Conservation (phyloP, 1,284 basidiomycete genomes). For the Hypsizygus ulmarius region DNA sequence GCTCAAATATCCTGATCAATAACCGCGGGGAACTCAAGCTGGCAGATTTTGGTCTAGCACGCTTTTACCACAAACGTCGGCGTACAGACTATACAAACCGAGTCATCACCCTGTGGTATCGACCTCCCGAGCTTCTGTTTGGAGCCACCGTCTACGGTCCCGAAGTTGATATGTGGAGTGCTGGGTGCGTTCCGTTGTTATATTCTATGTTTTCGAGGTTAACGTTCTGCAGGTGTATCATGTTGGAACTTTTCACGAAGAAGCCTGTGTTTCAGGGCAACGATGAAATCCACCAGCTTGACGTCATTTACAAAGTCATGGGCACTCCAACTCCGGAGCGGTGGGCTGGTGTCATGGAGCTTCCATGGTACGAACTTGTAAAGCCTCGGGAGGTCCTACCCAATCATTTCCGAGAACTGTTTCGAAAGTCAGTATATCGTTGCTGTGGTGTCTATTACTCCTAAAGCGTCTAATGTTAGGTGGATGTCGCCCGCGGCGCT, state of each 20-base stretch:
- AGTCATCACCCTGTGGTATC: constrained; percentile 99
- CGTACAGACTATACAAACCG: constrained; percentile 96
- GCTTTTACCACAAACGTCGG: constrained; percentile 91
- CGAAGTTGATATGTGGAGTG: constrained; percentile 99
- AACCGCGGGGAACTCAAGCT: constrained; percentile 92
- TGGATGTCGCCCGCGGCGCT: constrained; percentile 83
- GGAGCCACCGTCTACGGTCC: constrained; percentile 97
- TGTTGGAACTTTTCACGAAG: constrained; percentile 95
- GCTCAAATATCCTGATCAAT: constrained; percentile 96
- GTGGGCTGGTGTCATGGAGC: constrained; percentile 80
- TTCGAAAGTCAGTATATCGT: constrained; percentile 63
- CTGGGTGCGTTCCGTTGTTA: constrained; percentile 64
- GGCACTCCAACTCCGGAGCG: constrained; percentile 84
- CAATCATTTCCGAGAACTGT: constrained; percentile 75
- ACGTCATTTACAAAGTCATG: constrained; percentile 87
- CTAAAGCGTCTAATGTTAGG: constrained; percentile 35
- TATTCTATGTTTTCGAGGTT: not conserved
- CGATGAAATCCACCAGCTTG: constrained; percentile 96
- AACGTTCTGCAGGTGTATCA: constrained; percentile 76
- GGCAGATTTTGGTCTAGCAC: constrained; percentile 96
- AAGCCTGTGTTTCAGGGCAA: constrained; percentile 95
- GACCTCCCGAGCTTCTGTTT: constrained; percentile 92
- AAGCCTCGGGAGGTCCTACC: constrained; percentile 76
- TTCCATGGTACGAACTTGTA: constrained; percentile 99
- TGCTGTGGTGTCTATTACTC: not conserved